Evolutionary conservation across 1,284 basidiomycete species (phyloP).

Genomic region (Apiotrichum siamense): DNA sequence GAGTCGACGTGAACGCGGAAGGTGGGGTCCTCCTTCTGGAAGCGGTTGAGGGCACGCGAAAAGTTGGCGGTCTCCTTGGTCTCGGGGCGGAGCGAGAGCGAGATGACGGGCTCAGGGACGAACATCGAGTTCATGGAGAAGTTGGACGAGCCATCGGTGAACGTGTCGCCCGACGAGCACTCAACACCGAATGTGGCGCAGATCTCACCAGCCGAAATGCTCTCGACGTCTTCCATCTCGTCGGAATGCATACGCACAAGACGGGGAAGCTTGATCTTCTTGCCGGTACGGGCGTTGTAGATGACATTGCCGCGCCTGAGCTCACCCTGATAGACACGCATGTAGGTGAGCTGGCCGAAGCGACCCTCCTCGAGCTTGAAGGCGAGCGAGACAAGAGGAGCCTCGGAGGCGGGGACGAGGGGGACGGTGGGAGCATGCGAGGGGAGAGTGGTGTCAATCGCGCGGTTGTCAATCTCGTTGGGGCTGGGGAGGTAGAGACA

Average conservation of each 20-base stretch:
- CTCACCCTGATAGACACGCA: constrained; percentile 96
- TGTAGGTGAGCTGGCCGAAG: constrained; percentile 97
- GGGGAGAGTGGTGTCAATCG: constrained; percentile 74
- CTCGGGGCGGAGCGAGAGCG: constrained; percentile 83
- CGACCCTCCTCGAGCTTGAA: constrained; percentile 99
- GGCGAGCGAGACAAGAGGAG: constrained; percentile 86
- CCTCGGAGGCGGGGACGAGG: constrained; percentile 70
- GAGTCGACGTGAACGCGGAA: constrained; percentile 94
- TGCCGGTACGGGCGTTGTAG: constrained; percentile 90
- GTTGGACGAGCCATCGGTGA: constrained; percentile 81
- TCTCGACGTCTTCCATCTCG: constrained; percentile 98
- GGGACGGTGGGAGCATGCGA: constrained; percentile 62
- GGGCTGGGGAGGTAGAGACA: constrained; percentile 94
- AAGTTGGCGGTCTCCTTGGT: constrained; percentile 93
- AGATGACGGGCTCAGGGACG: constrained; percentile 97
- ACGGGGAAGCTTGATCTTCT: constrained; percentile 96
- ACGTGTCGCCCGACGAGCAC: constrained; percentile 96
- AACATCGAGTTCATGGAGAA: constrained; percentile 98
- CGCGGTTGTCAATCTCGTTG: constrained; percentile 68
- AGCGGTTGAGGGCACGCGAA: constrained; percentile 91
- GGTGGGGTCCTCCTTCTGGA: constrained; percentile 98
- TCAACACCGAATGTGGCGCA: constrained; percentile 99
- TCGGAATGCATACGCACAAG: constrained; percentile 97
- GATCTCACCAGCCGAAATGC: constrained; percentile 96
- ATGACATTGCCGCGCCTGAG: constrained; percentile 79